phyloP scores from a whole-genome alignment of 1,139 yeast genomes.

The Hansenula lynferdii region DNA sequence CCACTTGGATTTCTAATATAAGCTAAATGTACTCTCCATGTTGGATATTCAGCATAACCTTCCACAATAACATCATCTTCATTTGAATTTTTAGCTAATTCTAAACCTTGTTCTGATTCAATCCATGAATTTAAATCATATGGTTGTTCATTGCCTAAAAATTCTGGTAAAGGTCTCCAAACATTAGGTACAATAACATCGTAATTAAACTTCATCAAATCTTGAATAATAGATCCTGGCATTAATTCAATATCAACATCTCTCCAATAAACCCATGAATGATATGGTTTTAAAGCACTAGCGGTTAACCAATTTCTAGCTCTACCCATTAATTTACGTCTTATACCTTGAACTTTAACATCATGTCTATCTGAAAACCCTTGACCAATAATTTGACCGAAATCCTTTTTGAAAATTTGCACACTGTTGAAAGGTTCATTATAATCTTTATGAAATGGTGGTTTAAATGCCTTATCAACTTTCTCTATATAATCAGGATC shows the following conservation, averaged over 20 bases:
- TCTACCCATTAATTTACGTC: slow-evolving; percentile 84
- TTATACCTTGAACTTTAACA: slow-evolving; percentile 83
- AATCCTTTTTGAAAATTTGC: slow-evolving; percentile 75
- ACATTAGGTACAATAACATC: slow-evolving; percentile 89
- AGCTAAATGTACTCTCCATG: slow-evolving; percentile 83
- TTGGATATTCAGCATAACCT: slow-evolving; percentile 86
- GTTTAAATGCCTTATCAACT: slow-evolving; percentile 52
- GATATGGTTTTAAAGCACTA: slow-evolving; percentile 74
- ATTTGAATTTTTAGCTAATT: slow-evolving; percentile 57
- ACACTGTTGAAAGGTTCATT: slow-evolving; percentile 71
- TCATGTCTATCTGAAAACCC: slow-evolving; percentile 90
- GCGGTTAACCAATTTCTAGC: slow-evolving; percentile 87
- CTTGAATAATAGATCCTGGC: slow-evolving; percentile 76
- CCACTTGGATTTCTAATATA: slow-evolving; percentile 64
- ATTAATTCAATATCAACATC: slow-evolving; percentile 86
- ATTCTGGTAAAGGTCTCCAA: slow-evolving; percentile 81
- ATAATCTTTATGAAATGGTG: slow-evolving; percentile 62
- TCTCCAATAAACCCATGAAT: slow-evolving; percentile 94
- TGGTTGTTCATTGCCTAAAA: slow-evolving; percentile 74
- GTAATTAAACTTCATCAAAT: slow-evolving; percentile 65
- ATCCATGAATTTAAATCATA: slow-evolving; percentile 89
- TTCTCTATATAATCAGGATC: slow-evolving; percentile 55
- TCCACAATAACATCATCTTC: slow-evolving; percentile 90
- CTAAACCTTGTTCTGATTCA: slow-evolving; percentile 67
- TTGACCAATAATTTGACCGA: slow-evolving; percentile 80